Percentiles rank a stretch among this genome's conserved stretches.
These are phyloP conservation scores for Glaciozyma martinii DNA, from an alignment of 768 basidiomycete species.

Conservation along the genomic window DNA sequence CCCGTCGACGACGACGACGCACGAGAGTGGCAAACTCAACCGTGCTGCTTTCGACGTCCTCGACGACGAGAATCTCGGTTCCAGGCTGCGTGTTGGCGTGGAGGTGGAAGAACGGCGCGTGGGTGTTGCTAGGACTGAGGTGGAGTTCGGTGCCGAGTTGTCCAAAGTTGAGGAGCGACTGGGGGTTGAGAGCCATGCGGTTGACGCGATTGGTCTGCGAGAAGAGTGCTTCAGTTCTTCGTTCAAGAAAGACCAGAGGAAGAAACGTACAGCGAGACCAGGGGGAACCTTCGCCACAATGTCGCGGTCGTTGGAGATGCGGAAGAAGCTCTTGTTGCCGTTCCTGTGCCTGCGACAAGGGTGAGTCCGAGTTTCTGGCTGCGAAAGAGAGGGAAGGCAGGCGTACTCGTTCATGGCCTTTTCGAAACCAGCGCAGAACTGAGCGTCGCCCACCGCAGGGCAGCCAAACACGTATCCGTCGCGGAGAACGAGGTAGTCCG, in stretches of 20 bases:
- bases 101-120: neutral
- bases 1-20: too few relatives aligned
- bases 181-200: neutral
- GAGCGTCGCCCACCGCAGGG: neutral
- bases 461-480: neutral
- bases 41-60: neutral
- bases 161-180: slow-evolving; percentile 13
- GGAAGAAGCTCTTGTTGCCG: neutral
- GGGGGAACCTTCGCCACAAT: slow-evolving; percentile 13
- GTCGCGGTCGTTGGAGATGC: neutral
- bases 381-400: too few relatives aligned
- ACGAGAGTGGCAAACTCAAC: neutral
- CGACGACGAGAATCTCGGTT: neutral
- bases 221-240: too few relatives aligned
- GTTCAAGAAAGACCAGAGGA: too few relatives aligned
- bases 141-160: slow-evolving; percentile 1
- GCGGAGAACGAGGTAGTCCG: neutral
- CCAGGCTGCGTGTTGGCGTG: neutral
- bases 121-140: neutral
- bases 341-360: neutral
- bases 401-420: neutral
- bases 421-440: neutral
- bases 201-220: neutral
- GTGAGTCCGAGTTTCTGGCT: too few relatives aligned
- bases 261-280: slow-evolving; percentile 1